These are phyloP conservation scores for Curvularia hawaiiensis DNA, from an alignment of 2,329 filamentous ascomycete genomes.

Conservation along the genomic window DNA sequence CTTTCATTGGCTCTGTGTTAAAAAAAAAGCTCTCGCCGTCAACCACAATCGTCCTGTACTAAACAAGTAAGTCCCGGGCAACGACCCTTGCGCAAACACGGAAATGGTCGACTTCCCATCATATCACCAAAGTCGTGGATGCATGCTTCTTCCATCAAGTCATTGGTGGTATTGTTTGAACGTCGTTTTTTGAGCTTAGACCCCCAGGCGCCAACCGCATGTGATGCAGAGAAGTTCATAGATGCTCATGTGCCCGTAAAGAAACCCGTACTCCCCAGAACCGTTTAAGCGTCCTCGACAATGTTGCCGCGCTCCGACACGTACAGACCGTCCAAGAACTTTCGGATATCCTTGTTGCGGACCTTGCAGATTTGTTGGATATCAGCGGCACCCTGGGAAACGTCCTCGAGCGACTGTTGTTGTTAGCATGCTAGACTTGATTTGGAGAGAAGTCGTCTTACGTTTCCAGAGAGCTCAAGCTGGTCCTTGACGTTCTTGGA, in stretches of 20 bases:
- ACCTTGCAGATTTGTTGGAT: constrained; percentile 99
- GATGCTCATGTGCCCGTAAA: constrained; percentile 49
- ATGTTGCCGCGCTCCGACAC: constrained; percentile 99
- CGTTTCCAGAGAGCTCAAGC: constrained; percentile 88
- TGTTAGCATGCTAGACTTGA: constrained; percentile 25
- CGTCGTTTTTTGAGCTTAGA: constrained; percentile 48
- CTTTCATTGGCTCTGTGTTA: constrained; percentile 5
- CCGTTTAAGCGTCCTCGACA: constrained; percentile 62
- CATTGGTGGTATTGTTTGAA: constrained; percentile 45
- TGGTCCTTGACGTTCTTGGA: constrained; percentile 97
- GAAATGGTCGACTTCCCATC: constrained; percentile 13
- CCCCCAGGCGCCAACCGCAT: constrained; percentile 47
- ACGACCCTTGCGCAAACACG: constrained; percentile 8
- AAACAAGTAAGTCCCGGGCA: constrained; percentile 10
- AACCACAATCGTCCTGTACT: constrained; percentile 7
- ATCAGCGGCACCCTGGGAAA: constrained; percentile 97
- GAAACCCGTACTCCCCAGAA: constrained; percentile 44
- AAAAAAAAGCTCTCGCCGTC: constrained; percentile 5
- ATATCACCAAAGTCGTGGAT: constrained; percentile 14
- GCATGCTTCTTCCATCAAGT: constrained; percentile 32
- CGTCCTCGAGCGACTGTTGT: constrained; percentile 77
- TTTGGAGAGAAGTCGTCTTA: constrained; percentile 21
- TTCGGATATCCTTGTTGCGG: constrained; percentile 99
- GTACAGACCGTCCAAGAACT: constrained; percentile 99
- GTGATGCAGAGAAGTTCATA: constrained; percentile 49